Percentiles rank a stretch among this genome's conserved stretches.
phyloP scores from a whole-genome alignment of 257 asterid genomes.

The Fraxinus anomala region DNA sequence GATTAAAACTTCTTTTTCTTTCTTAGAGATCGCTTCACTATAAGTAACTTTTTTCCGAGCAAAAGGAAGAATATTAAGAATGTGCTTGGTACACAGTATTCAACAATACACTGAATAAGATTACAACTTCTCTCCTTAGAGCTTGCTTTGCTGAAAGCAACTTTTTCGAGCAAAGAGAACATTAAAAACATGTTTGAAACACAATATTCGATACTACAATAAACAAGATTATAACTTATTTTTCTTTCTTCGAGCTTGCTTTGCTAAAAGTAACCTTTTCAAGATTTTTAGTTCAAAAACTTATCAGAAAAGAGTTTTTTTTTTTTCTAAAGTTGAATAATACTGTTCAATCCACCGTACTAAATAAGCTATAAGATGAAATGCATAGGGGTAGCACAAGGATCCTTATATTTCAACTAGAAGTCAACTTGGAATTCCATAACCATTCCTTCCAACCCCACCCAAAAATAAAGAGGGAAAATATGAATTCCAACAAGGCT shows the following conservation, averaged over 20 bases:
- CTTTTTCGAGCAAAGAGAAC: too few relatives aligned
- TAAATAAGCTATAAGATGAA: background rate
- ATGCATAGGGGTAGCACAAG: background rate
- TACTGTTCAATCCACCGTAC: background rate
- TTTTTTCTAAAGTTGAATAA: too few relatives aligned
- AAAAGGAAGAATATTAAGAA: background rate
- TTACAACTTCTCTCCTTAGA: background rate
- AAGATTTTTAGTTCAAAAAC: background rate
- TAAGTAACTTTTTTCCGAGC: too few relatives aligned
- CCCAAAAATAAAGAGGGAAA: background rate
- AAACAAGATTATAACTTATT: background rate
- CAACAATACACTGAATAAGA: too few relatives aligned
- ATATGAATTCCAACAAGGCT: background rate
- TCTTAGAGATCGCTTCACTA: too few relatives aligned
- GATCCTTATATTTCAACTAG: background rate
- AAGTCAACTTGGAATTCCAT: too few relatives aligned
- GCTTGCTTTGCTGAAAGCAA: background rate
- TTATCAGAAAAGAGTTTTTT: background rate
- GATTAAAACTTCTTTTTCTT: too few relatives aligned
- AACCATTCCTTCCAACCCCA: background rate
- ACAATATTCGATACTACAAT: too few relatives aligned
- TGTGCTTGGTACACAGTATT: background rate
- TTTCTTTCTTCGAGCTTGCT: background rate
- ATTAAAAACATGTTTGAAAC: background rate
- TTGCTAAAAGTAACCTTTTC: too few relatives aligned